A percentile compares a stretch with the other conserved stretches of the same genome.
These are phyloP conservation scores for Oryza nivara DNA, from an alignment of 176 grass and related monocot species.

Conservation along the genomic window DNA sequence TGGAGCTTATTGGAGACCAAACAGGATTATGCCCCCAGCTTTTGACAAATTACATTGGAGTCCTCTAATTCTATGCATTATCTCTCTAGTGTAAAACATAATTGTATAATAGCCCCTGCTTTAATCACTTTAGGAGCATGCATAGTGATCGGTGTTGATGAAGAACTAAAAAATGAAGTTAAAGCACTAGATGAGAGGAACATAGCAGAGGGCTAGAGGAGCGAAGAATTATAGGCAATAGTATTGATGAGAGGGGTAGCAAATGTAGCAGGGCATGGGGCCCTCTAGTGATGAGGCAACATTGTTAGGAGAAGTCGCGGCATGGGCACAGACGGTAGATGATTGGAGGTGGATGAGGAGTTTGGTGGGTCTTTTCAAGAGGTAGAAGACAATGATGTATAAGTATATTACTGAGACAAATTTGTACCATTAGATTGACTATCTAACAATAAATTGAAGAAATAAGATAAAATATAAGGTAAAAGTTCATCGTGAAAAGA, in stretches of 20 bases:
- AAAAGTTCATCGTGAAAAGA: background rate
- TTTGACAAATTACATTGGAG: no score
- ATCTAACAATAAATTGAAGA: background rate
- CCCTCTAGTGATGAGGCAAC: background rate
- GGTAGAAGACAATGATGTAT: no score
- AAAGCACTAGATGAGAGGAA: background rate
- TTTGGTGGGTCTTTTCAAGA: background rate
- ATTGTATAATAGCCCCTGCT: no score
- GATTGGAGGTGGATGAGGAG: background rate
- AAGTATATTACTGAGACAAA: no score
- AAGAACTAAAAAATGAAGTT: no score
- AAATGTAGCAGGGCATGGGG: background rate
- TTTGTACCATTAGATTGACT: no score
- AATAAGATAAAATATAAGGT: background rate
- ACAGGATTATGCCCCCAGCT: no score
- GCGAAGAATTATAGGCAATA: background rate
- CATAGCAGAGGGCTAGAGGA: background rate
- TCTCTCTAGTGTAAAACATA: no score
- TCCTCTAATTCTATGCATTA: no score
- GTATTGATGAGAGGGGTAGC: background rate
- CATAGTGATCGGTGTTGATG: no score
- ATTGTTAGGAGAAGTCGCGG: background rate
- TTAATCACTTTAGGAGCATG: no score
- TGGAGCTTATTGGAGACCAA: no score
- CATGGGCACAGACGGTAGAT: background rate